Base-by-base conservation (phyloP, 257 asterid species). In the Nicotiana noctiflora region DNA sequence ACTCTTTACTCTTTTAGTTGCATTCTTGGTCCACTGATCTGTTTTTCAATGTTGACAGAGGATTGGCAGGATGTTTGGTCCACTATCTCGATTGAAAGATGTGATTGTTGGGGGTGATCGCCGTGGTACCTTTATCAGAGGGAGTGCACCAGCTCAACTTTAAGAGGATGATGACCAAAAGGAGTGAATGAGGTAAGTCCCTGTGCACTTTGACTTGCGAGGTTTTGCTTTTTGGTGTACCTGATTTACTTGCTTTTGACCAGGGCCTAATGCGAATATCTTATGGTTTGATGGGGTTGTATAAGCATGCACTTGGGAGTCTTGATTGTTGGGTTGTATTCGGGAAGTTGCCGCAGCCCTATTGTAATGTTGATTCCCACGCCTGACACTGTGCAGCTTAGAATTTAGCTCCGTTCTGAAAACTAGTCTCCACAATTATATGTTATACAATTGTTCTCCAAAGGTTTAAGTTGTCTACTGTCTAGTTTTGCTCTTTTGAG, bases 61-160 rank as follows among this genome's bases (percentile, higher is more conserved):
- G 64, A 80, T 86, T 65, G 64, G 83, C 62, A 79, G 88, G 89
- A 80, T 86, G 64, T 66, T 65, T 80, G 77, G 83, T 84, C 91
- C 92, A 40, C 63, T 87, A 77, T 81, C 88, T 25, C 87, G 84
- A 70, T 77, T 87, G 49, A 87, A 86, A 65, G 86, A 83, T 70
- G 86, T 82, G 60, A 19, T 76, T 34, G 82, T 83, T 55, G 82
- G 84, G 51, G 84, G 87, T 53, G 87, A 79, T 49, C 86, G 49
- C 56, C 85, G 83, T 83, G 72, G 74, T 82, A 83, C 85, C 31
- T 75, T 80, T 51, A 75, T 83, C 80, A 68, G 87, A 40, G 74
- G 81, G 51, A 84, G 85, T 72, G 59, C 79, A 80, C 77, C 80
- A 57, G 79, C 88, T 10, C 76, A 81, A 84, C 86, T 29, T 77